A percentile compares a stretch with the other conserved stretches of the same genome.
phyloP scores from a whole-genome alignment of 306 rosid genomes.

The Potentilla sterilis region DNA sequence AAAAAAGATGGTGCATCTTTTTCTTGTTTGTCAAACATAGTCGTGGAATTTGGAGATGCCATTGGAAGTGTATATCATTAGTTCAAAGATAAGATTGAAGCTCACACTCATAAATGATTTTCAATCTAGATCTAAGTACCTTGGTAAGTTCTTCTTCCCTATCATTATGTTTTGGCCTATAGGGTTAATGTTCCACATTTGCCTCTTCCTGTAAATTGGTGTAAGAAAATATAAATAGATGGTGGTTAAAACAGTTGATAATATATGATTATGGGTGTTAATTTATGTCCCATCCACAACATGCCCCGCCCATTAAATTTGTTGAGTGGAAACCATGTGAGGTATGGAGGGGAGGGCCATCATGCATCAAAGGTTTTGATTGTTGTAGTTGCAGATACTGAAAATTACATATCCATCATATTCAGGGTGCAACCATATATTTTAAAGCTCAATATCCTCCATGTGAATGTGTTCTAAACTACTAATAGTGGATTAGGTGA shows the following conservation, averaged over 20 bases:
- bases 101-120: constrained; percentile 22
- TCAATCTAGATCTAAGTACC: background rate
- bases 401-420: constrained; percentile 1
- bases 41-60: background rate
- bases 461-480: constrained; percentile 1
- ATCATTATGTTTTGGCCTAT: background rate
- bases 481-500: background rate
- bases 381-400: constrained; percentile 6
- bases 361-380: constrained; percentile 23
- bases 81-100: constrained; percentile 30
- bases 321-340: constrained; percentile 56
- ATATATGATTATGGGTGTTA: constrained; percentile 22
- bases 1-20: background rate
- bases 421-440: background rate
- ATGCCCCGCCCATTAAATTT: constrained; percentile 43
- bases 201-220: constrained; percentile 14
- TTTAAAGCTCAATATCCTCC: background rate
- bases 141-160: background rate
- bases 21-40: background rate
- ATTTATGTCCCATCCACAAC: constrained; percentile 45
- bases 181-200: background rate
- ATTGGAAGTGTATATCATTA: constrained; percentile 2
- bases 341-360: constrained; percentile 40
- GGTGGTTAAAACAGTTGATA: constrained; percentile 27
- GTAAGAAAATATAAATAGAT: constrained; percentile 17